Evolutionary conservation across 106 monocot genomes (phyloP).

Genomic region (Posidonia australis): DNA sequence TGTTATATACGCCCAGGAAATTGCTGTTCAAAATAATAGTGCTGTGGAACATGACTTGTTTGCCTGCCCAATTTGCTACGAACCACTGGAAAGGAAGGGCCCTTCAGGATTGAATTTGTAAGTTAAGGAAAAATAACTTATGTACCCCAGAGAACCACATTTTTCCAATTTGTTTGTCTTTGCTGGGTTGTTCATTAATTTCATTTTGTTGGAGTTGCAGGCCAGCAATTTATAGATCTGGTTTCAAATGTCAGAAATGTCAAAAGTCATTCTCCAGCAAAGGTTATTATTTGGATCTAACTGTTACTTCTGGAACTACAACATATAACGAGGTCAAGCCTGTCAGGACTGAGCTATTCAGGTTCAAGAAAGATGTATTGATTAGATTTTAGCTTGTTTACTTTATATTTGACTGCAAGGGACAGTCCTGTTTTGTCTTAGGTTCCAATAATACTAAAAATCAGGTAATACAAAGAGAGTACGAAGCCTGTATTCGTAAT

Average conservation of each 20-base stretch:
- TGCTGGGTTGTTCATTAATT: background rate
- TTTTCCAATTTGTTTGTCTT: background rate
- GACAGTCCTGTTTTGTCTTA: background rate
- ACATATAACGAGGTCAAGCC: slow-evolving; percentile 78
- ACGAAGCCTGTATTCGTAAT: too few species aligned
- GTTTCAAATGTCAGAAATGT: slow-evolving; percentile 77
- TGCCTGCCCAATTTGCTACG: slow-evolving; percentile 89
- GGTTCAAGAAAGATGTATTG: slow-evolving; percentile 20
- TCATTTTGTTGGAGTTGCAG: slow-evolving; percentile 25
- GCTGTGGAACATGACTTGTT: slow-evolving; percentile 28
- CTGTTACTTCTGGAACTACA: slow-evolving; percentile 78
- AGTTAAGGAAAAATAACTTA: slow-evolving; percentile 14
- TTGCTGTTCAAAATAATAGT: background rate
- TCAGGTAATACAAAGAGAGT: too few species aligned
- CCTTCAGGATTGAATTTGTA: slow-evolving; percentile 83
- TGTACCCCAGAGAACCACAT: background rate
- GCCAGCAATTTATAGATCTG: slow-evolving; percentile 87
- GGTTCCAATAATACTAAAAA: background rate
- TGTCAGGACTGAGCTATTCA: slow-evolving; percentile 81
- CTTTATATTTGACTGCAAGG: background rate
- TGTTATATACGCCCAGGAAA: background rate
- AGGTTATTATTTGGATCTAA: slow-evolving; percentile 80
- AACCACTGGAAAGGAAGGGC: slow-evolving; percentile 75
- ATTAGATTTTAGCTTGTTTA: background rate
- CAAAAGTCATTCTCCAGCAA: slow-evolving; percentile 79